Percentiles rank a stretch among this genome's conserved stretches.
Evolutionary conservation across 768 basidiomycete species (phyloP).

Genomic region (Tylopilus sp.): DNA sequence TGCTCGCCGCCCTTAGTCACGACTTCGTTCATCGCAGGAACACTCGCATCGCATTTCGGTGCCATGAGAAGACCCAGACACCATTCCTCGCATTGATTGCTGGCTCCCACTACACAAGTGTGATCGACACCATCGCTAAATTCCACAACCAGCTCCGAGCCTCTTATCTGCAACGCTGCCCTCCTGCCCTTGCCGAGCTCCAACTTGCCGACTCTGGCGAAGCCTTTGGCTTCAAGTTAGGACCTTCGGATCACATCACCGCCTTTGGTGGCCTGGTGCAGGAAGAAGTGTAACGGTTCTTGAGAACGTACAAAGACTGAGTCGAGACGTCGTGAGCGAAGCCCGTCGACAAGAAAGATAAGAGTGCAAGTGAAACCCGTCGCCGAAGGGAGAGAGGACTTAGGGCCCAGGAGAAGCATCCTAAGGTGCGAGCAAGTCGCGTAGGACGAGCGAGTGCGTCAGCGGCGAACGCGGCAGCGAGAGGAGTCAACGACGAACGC

Average conservation of each 20-base stretch:
- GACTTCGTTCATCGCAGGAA: not conserved
- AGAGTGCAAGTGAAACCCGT: too few species aligned
- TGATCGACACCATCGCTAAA: not conserved
- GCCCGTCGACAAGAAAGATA: too few species aligned
- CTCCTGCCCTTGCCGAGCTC: not conserved
- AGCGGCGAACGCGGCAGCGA: too few species aligned
- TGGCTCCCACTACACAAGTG: not conserved
- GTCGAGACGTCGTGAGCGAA: too few species aligned
- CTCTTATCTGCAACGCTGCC: not conserved
- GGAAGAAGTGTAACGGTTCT: too few species aligned
- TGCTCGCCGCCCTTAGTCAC: not conserved
- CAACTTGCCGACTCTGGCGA: not conserved
- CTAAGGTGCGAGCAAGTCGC: too few species aligned
- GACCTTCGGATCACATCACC: not conserved
- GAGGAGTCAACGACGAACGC: too few species aligned
- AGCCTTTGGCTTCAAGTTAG: not conserved
- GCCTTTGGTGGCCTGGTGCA: not conserved
- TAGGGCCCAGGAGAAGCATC: too few species aligned
- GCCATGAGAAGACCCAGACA: not conserved
- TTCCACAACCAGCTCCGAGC: not conserved
- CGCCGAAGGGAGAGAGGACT: too few species aligned
- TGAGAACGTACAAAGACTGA: too few species aligned
- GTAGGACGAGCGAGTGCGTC: too few species aligned
- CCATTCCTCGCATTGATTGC: not conserved
- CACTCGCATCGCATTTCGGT: too few species aligned